A percentile compares a stretch with the other conserved stretches of the same genome.
Conservation (phyloP, 1,284 basidiomycete species). For the Malassezia sp. region DNA sequence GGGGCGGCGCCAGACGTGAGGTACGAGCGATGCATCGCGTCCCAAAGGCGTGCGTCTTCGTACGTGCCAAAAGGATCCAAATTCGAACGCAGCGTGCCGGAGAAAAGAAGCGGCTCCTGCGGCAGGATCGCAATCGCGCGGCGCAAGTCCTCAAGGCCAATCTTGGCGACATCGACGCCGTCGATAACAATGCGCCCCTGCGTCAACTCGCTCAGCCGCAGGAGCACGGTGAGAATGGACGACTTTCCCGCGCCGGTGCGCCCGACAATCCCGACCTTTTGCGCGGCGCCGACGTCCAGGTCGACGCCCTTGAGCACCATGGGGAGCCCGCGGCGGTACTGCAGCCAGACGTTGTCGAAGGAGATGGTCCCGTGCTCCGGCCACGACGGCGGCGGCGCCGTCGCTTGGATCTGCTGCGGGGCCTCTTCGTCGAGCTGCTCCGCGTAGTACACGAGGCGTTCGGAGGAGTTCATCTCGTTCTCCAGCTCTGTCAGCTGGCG, state of each 20-base stretch:
- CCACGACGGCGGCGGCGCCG: slow-evolving; percentile 35
- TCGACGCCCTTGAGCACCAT: slow-evolving; percentile 50
- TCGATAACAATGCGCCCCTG: slow-evolving; percentile 62
- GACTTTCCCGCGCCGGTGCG: slow-evolving; percentile 56
- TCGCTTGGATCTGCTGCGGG: slow-evolving; percentile 27
- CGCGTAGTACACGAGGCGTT: slow-evolving; percentile 44
- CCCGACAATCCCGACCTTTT: slow-evolving; percentile 54
- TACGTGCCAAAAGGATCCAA: slow-evolving; percentile 46
- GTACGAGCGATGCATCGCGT: slow-evolving; percentile 45
- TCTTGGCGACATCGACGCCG: slow-evolving; percentile 52
- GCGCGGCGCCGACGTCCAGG: slow-evolving; percentile 48
- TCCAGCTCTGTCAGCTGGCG: slow-evolving; percentile 47
- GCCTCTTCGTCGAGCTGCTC: slow-evolving; percentile 42
- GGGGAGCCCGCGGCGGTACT: slow-evolving; percentile 51
- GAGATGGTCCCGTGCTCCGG: slow-evolving; percentile 40
- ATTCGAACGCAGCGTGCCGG: slow-evolving; percentile 47
- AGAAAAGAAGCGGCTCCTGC: slow-evolving; percentile 47
- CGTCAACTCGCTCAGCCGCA: slow-evolving; percentile 60
- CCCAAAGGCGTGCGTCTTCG: slow-evolving; percentile 44
- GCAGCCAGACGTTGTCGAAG: slow-evolving; percentile 47
- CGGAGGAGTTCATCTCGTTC: slow-evolving; percentile 46
- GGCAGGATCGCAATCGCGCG: slow-evolving; percentile 31
- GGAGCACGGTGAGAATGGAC: slow-evolving; percentile 60
- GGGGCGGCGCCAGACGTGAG: slow-evolving; percentile 28
- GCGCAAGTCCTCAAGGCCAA: slow-evolving; percentile 49